phyloP scores from a whole-genome alignment of 345 rosid species.

The Salix dunnii region DNA sequence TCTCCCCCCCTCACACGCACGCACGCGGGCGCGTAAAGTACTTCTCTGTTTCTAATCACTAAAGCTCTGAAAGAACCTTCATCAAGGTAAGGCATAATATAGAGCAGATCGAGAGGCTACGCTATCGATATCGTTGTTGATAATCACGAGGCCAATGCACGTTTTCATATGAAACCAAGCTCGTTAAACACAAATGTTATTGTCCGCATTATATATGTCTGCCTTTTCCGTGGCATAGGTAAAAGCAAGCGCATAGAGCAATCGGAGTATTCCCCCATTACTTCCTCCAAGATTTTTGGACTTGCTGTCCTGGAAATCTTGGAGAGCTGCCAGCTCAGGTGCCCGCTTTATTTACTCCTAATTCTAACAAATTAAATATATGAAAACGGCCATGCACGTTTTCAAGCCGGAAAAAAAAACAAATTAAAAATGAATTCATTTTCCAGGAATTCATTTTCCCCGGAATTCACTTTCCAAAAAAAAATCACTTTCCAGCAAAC shows the following conservation, averaged over 20 bases:
- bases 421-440: too few relatives aligned
- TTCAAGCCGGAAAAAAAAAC: too few relatives aligned
- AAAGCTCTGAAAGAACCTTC: conserved; percentile 38
- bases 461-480: too few relatives aligned
- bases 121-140: background rate
- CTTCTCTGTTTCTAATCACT: conserved; percentile 13
- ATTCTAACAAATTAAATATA: background rate
- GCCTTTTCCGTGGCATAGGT: conserved; percentile 1
- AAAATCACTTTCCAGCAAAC: too few relatives aligned
- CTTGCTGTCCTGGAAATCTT: background rate
- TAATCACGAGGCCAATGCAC: background rate
- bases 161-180: background rate
- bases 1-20: background rate
- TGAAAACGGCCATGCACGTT: background rate
- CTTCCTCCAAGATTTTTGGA: conserved; percentile 3
- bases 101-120: background rate
- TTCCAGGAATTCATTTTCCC: too few relatives aligned
- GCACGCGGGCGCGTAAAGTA: background rate
- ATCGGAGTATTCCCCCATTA: background rate
- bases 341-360: background rate
- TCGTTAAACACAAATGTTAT: background rate
- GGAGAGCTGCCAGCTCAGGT: conserved; percentile 13
- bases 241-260: conserved; percentile 19
- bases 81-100: conserved; percentile 7
- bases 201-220: conserved; percentile 8